Evolutionary conservation across 2,329 filamentous ascomycete genomes (phyloP).

Genomic region (Diplodia scrobiculata): DNA sequence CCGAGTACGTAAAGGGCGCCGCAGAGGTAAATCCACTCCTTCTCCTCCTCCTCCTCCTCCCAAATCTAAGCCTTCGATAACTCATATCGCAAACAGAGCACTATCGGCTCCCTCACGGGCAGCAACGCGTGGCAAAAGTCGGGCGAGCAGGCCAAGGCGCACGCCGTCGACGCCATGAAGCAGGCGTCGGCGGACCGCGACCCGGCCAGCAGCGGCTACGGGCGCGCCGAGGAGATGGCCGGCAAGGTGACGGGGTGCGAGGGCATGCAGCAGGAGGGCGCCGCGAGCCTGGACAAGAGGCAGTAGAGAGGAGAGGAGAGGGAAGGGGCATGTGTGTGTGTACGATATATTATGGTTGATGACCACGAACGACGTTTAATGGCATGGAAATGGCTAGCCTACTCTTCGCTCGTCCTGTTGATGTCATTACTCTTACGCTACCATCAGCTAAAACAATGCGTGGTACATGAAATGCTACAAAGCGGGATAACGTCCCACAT

Average conservation of each 20-base stretch:
- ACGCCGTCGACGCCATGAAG: conserved; percentile 65
- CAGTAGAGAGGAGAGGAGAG: neutral
- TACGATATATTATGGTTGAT: neutral
- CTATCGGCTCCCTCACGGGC: conserved; percentile 64
- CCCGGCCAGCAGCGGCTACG: conserved; percentile 57
- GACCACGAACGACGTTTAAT: neutral
- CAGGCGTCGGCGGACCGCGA: conserved; percentile 61
- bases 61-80: too few relatives aligned
- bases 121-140: conserved; percentile 65
- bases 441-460: neutral
- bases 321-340: neutral
- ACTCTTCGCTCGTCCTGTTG: neutral
- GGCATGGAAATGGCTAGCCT: neutral
- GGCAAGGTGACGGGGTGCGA: conserved; percentile 67
- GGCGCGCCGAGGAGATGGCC: conserved; percentile 65
- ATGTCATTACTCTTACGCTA: too few relatives aligned
- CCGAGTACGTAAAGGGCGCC: conserved; percentile 69
- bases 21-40: conserved; percentile 56
- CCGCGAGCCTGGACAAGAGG: conserved; percentile 46
- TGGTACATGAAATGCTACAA: neutral
- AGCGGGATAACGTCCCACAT: neutral
- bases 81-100: conserved; percentile 47
- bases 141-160: conserved; percentile 65
- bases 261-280: conserved; percentile 68
- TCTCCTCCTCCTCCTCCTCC: neutral